Evolutionary conservation across 106 monocot genomes (phyloP).

Genomic region (Dioscorea alata): DNA sequence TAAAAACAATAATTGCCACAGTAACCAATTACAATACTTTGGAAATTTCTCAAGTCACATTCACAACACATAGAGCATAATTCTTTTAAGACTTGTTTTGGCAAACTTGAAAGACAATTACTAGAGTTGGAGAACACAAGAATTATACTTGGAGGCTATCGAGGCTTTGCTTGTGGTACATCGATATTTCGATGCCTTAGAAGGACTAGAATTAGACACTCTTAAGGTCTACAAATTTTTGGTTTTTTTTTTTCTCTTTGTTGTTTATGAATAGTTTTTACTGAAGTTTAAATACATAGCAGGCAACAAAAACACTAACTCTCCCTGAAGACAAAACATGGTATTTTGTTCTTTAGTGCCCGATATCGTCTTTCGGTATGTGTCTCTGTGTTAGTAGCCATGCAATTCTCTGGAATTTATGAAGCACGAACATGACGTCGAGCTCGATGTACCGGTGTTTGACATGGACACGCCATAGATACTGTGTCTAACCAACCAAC

Average conservation of each 20-base stretch:
- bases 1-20: too few relatives aligned
- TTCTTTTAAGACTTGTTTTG: constrained; percentile 71
- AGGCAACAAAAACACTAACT: not conserved
- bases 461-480: too few relatives aligned
- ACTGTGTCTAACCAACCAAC: too few relatives aligned
- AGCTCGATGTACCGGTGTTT: too few relatives aligned
- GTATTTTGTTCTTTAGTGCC: constrained; percentile 9
- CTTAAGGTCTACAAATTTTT: constrained; percentile 32
- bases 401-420: constrained; percentile 13
- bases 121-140: constrained; percentile 24
- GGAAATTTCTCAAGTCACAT: too few relatives aligned
- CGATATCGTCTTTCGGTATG: constrained; percentile 5
- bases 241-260: not conserved
- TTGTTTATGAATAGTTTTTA: too few relatives aligned
- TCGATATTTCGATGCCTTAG: constrained; percentile 72
- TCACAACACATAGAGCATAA: constrained; percentile 46
- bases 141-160: not conserved
- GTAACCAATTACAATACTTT: too few relatives aligned
- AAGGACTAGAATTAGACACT: constrained; percentile 70
- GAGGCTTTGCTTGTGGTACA: constrained; percentile 39
- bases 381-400: constrained; percentile 10
- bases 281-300: not conserved
- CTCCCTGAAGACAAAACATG: constrained; percentile 10
- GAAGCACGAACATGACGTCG: too few relatives aligned
- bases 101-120: constrained; percentile 48